A percentile compares a stretch with the other conserved stretches of the same genome.
These are phyloP conservation scores for Delonix regia DNA, from an alignment of 306 rosid species.

Conservation along the genomic window DNA sequence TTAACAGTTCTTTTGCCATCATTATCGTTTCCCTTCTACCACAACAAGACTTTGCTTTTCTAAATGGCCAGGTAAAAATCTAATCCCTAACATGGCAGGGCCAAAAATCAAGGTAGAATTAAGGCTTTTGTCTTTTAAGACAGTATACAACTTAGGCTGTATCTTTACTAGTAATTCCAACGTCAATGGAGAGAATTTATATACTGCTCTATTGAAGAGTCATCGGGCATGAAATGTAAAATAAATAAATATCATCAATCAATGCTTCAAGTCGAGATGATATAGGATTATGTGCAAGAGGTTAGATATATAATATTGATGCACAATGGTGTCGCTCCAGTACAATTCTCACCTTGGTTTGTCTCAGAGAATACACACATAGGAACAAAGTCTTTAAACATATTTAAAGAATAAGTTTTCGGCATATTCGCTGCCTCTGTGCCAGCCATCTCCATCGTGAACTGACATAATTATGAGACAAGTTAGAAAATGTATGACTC, in stretches of 20 bases:
- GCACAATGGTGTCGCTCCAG: background rate
- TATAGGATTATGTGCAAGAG: background rate
- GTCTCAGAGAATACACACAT: conserved; percentile 91
- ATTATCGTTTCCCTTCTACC: background rate
- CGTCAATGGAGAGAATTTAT: background rate
- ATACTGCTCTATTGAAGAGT: background rate
- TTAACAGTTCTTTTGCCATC: background rate
- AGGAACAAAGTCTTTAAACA: conserved; percentile 93
- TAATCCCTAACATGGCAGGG: background rate
- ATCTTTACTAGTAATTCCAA: background rate
- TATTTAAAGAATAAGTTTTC: conserved; percentile 75
- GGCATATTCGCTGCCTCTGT: conserved; percentile 66
- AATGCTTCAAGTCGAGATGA: background rate
- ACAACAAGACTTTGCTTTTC: background rate
- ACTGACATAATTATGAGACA: conserved; percentile 53
- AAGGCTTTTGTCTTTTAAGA: background rate
- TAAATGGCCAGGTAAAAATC: background rate
- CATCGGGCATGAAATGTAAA: background rate
- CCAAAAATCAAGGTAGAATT: background rate
- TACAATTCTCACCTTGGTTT: conserved; percentile 70
- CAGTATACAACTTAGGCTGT: background rate
- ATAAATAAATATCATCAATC: background rate
- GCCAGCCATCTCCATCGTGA: conserved; percentile 89
- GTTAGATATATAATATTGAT: conserved; percentile 9
- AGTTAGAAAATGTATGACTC: conserved; percentile 32